Percentiles rank a stretch among this genome's conserved stretches.
Conservation (phyloP, 805 yeast genomes). For the Kodamaea kaohsiungensis region DNA sequence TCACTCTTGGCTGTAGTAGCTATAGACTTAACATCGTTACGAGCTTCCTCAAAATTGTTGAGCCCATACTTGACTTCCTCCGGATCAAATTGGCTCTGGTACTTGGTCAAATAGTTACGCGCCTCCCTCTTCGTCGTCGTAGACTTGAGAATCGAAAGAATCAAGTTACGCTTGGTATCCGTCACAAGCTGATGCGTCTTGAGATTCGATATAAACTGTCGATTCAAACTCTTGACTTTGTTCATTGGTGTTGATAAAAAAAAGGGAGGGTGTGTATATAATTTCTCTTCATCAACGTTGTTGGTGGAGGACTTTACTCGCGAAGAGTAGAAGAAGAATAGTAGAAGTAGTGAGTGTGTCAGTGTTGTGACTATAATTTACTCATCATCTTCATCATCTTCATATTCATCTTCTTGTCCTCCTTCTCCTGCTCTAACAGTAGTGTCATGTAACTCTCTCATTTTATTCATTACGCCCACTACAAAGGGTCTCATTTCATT, state of each 20-base stretch:
- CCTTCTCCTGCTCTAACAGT: slow-evolving; percentile 16
- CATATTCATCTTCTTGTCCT: neutral
- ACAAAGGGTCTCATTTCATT: slow-evolving; percentile 87
- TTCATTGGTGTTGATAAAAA: slow-evolving; percentile 23
- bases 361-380: neutral
- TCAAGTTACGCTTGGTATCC: slow-evolving; percentile 61
- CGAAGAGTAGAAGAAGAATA: too few relatives aligned
- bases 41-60: neutral
- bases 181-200: slow-evolving; percentile 34
- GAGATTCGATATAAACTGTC: slow-evolving; percentile 39
- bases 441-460: slow-evolving; percentile 54
- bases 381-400: neutral
- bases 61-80: slow-evolving; percentile 9
- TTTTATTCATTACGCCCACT: slow-evolving; percentile 74
- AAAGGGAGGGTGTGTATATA: neutral
- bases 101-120: slow-evolving; percentile 71
- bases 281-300: neutral
- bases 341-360: neutral
- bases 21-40: neutral
- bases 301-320: neutral
- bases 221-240: slow-evolving; percentile 26
- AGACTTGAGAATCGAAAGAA: slow-evolving; percentile 81
- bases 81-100: slow-evolving; percentile 47
- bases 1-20: neutral
- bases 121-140: slow-evolving; percentile 96